Evolutionary conservation across 2,329 filamentous ascomycete species (phyloP), one percentile per base, ranked within the genome.

Genomic region (Penicillium aurantiogriseum): DNA sequence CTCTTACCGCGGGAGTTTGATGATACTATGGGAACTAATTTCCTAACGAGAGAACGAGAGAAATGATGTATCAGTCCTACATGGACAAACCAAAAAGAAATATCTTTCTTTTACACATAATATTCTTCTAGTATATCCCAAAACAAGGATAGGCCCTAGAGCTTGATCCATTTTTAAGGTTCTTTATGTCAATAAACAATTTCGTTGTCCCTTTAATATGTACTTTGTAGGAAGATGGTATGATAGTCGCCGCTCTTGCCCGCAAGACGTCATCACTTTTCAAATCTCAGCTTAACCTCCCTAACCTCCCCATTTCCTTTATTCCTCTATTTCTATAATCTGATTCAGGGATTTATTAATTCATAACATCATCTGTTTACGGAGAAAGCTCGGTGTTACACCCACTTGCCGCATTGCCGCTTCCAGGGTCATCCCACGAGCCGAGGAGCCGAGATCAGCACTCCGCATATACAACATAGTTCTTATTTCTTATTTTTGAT

Each of bases 401-500:
- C 25, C 51, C 44, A 48, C 51, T 39, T 61, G 45, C 51, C 58
- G 58, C 23, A 19, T 60, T 62, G 54, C 61, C 59, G 61, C 39
- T 49, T 36, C 17, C 44, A 44, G 25, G 19, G 5, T 57, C 36
- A 53, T 53, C 42, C 27, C 46, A 47, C 43, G n/a, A 60, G 56
- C 60, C 63, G 62, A 64, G 29, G 38, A 36, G 49, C 47, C 59
- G 57, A 59, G 57, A 61, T 59, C 58, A 57, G 60, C 53, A 21
- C 23, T 57, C 57, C 15, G 40, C 50, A 46, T 45, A 19, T 21
- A 21, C 21, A 21, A 21, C 21, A 21, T 43, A 42, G 31, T 45
- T 42, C 55, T 39, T 29, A 27, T 36, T 47, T 29, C 21, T 23
- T 21, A 25, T 29, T 38, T 8, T 21, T 8, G n/a, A 27, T 29